phyloP scores from a whole-genome alignment of 2,329 filamentous ascomycete genomes.

The Colletotrichum liriopes region DNA sequence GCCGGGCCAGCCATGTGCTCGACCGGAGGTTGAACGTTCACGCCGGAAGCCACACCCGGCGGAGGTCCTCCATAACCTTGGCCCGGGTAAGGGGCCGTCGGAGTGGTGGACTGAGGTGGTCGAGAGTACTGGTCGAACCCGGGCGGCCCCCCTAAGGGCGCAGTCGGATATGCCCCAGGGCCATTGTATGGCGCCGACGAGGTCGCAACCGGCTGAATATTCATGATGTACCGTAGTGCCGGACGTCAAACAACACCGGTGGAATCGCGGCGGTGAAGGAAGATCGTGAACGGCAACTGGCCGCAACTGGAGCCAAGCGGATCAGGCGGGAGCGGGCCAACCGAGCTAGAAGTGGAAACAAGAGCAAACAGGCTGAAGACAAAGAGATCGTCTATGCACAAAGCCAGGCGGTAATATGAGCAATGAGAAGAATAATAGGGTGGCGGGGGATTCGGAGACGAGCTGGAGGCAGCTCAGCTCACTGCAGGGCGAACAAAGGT shows the following conservation, averaged over 20 bases:
- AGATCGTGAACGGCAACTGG: not conserved
- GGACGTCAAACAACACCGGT: not conserved
- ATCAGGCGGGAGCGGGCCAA: slow-evolving; percentile 9
- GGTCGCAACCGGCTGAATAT: slow-evolving; percentile 18
- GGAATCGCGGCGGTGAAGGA: slow-evolving; percentile 31
- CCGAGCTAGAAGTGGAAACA: not conserved
- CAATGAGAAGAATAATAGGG: slow-evolving; percentile 18
- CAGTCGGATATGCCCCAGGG: slow-evolving; percentile 26
- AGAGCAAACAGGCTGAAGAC: not conserved
- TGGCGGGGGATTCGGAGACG: slow-evolving; percentile 33
- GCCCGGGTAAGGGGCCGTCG: slow-evolving; percentile 14
- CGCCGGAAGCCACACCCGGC: not conserved
- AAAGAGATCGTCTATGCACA: not conserved
- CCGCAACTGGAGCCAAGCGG: not conserved
- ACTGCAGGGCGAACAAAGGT: slow-evolving; percentile 6
- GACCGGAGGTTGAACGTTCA: slow-evolving; percentile 22
- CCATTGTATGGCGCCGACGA: slow-evolving; percentile 23
- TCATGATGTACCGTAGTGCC: slow-evolving; percentile 19
- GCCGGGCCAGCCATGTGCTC: slow-evolving; percentile 38
- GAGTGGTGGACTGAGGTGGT: slow-evolving; percentile 10
- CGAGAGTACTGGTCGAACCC: slow-evolving; percentile 16
- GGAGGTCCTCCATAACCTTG: slow-evolving; percentile 28
- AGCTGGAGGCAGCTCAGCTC: slow-evolving; percentile 26
- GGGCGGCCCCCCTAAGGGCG: slow-evolving; percentile 18
- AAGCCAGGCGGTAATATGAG: not conserved